Percentiles rank a stretch among this genome's conserved stretches.
These are phyloP conservation scores for Abrus pulchellus DNA, from an alignment of 306 rosid genomes.

Conservation along the genomic window DNA sequence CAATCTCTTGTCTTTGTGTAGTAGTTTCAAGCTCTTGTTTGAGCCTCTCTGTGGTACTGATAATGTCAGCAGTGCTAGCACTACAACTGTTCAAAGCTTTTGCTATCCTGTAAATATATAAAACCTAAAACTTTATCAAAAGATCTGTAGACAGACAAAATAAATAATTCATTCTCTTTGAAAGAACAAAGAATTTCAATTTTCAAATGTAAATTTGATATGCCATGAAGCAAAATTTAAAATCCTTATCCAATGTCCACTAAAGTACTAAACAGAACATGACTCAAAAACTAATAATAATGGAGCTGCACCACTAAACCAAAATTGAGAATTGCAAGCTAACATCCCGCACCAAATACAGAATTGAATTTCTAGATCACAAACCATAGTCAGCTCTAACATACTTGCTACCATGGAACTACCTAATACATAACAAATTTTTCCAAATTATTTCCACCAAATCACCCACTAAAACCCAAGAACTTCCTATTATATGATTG, in stretches of 20 bases:
- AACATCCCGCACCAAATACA: constrained; percentile 14
- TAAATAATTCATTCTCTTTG: constrained; percentile 12
- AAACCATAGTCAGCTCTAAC: constrained; percentile 24
- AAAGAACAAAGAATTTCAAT: constrained; percentile 16
- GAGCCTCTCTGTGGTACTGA: constrained; percentile 91
- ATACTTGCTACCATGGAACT: constrained; percentile 38
- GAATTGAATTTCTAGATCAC: constrained; percentile 26
- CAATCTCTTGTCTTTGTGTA: constrained; percentile 90
- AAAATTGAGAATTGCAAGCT: constrained; percentile 8
- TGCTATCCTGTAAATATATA: constrained; percentile 63
- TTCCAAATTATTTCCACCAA: constrained; percentile 21
- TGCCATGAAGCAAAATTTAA: constrained; percentile 14
- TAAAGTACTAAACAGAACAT: constrained; percentile 27
- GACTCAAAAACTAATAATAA: constrained; percentile 27
- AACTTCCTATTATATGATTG: constrained; percentile 8
- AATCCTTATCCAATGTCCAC: constrained; percentile 6
- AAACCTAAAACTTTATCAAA: constrained; percentile 29
- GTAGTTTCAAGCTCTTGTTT: constrained; percentile 84
- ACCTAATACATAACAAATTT: neutral
- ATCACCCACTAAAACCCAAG: constrained; percentile 13
- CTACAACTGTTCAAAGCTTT: constrained; percentile 79
- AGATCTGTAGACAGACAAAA: constrained; percentile 18
- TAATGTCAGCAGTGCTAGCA: constrained; percentile 88
- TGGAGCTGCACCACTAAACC: constrained; percentile 1
- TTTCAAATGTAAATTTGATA: constrained; percentile 28